Base-by-base conservation (phyloP, 805 yeast species). In the Wickerhamiella qilinensis region DNA sequence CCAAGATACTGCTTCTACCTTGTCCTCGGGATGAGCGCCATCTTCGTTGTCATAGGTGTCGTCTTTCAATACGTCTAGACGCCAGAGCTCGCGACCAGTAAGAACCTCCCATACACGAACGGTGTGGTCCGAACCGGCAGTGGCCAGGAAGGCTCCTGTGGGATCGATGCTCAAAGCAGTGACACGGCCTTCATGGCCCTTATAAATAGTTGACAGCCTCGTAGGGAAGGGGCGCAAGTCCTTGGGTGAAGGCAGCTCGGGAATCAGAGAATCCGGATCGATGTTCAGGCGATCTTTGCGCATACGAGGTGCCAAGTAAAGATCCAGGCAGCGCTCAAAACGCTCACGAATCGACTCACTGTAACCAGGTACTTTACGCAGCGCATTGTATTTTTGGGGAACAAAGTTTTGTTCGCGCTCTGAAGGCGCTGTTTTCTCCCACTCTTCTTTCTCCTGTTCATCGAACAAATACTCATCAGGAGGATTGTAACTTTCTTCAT, bases 201-300 rank as follows among this genome's bases (percentile, higher is more conserved):
- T 68, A 57, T 73, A 88, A 2, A 75, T 60, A 3, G 94, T 85
- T 3, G 96, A 79, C 48, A 91, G 75, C 53, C 75, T 73, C 52
- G 85, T 81, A 37, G 98, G 98, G 77, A 91, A 91, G 15, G 98
- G 98, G 59, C 93, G 75, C 51, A 91, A 68, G 59, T 91, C 98
- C 60, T 84, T 77, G 43, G 98, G 98, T 18, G 94, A 82, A 30
- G 98, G 98, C 48, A 91, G 70, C 53, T 91, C 94, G 9, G 98
- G 98, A 48, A 91, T 77, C 54, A 91, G 71, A 30, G 93, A 79
- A 48, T 91, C 97, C 6, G 98, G 97, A 52, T 91, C 97, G 51
- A 91, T 84, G 57, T 86, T 79, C 54, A 85, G 68, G 60, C 85
- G 85, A 58, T 82, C 78, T 51, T 76, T 83, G 54, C 94, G 82